Base-by-base conservation (phyloP, 129 eudicot species). In the Tagetes patula region DNA sequence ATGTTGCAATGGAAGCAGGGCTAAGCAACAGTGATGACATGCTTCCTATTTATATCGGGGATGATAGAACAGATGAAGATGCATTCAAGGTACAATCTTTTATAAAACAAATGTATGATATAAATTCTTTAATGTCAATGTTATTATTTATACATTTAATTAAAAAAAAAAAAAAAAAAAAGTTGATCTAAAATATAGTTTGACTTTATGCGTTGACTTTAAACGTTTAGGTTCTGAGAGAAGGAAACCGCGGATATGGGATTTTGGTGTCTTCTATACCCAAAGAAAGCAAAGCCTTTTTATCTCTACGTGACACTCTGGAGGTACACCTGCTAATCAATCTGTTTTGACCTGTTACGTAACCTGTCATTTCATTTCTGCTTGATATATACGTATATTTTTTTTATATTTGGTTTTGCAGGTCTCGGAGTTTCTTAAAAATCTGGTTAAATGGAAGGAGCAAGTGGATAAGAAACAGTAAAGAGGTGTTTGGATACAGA, bases 31-130 rank as follows among this genome's bases (percentile, higher is more conserved):
- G 81, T 42, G 77, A 76, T 36, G 89, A 87, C 30, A 89, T 94
- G 82, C 92, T 94, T 79, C 96, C 98, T 0, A 87, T 94, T 27
- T 94, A 86, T 67, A 87, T 94, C 33, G 98, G 98, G 27, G 98
- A 94, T 75, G 98, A 94, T 62, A 79, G 76, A 60, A 94, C 96
- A 13, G 98, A 94, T 37, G 98, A 94, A 83, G 98, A 94, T 82
- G 98, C 98, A 62, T 94, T 94, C 56, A 87, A 86, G 96, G 98
- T 93, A 80, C 27, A 49, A 41, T 54, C 42, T 63, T 31, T 20
- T 8, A 58, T 43, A 54, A 14, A 56, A 20, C 20, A 10, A 7
- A 20, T 47, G 12, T 47, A 34, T 52, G 41, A 14, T 70, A 33
- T 34, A 52, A 4, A 36, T 10, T 9, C 0, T 10, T 20, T 20